Conservation (phyloP, 805 yeast species). For the Ogataea pignaliae region DNA sequence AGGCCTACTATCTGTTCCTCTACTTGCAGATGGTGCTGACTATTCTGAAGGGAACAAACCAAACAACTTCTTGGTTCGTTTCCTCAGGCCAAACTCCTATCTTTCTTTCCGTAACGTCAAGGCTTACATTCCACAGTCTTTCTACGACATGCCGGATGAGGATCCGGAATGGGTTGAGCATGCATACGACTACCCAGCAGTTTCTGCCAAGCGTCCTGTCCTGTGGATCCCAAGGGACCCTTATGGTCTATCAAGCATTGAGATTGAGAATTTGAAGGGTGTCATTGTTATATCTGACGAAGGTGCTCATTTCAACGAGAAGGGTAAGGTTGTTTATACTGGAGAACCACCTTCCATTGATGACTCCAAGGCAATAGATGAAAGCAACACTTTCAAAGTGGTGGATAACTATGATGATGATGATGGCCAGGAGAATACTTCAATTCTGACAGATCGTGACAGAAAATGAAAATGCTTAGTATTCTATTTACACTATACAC, state of each 20-base stretch:
- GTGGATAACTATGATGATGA: neutral
- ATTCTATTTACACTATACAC: too few species aligned
- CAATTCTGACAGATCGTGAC: too few species aligned
- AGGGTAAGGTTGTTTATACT: constrained; percentile 43
- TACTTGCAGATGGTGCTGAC: constrained; percentile 65
- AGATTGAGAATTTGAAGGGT: constrained; percentile 51
- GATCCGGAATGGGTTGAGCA: constrained; percentile 44
- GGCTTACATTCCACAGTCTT: constrained; percentile 55
- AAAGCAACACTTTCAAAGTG: neutral
- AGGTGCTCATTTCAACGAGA: constrained; percentile 54
- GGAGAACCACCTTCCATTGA: constrained; percentile 47
- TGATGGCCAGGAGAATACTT: neutral
- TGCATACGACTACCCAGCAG: constrained; percentile 78
- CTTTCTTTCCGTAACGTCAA: constrained; percentile 44
- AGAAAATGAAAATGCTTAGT: too few species aligned
- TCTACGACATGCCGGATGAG: constrained; percentile 41
- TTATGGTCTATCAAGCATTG: constrained; percentile 67
- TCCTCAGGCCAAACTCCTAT: constrained; percentile 53
- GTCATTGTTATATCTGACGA: constrained; percentile 63
- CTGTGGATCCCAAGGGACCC: constrained; percentile 93
- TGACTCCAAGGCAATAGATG: neutral
- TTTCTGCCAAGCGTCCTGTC: constrained; percentile 62
- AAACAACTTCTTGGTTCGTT: constrained; percentile 33
- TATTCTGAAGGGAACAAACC: constrained; percentile 19
- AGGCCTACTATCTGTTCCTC: constrained; percentile 38